These are phyloP conservation scores for Cokeromyces recurvatus DNA, from an alignment of 371 early-diverging fungal genomes.

Conservation along the genomic window DNA sequence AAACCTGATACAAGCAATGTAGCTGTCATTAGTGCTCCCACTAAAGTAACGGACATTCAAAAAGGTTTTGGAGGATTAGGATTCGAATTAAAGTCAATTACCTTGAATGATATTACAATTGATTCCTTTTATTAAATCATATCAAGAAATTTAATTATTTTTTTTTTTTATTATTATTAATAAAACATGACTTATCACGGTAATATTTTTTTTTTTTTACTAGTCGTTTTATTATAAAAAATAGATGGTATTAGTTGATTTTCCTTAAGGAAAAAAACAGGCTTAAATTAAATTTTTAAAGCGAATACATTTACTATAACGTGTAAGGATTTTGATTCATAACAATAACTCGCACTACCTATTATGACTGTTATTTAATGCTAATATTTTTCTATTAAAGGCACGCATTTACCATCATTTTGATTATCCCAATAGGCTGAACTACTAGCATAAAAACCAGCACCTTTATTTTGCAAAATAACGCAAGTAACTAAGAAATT, in stretches of 20 bases:
- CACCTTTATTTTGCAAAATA: constrained; percentile 74
- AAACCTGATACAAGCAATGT: constrained; percentile 47
- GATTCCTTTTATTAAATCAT: constrained; percentile 5
- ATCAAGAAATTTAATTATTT: not conserved
- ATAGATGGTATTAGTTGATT: too few species aligned
- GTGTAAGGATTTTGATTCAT: constrained; percentile 63
- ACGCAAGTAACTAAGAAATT: constrained; percentile 52
- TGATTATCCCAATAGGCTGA: constrained; percentile 74
- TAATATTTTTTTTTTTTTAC: too few species aligned
- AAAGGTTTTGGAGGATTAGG: constrained; percentile 34
- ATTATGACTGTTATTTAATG: not conserved
- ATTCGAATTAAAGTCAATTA: constrained; percentile 26
- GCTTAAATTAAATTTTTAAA: constrained; percentile 30
- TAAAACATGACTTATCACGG: too few species aligned
- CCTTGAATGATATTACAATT: constrained; percentile 34
- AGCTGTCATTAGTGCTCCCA: constrained; percentile 51
- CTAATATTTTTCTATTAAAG: not conserved
- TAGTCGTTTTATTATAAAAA: too few species aligned
- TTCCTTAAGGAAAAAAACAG: too few species aligned
- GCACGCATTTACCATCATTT: constrained; percentile 47
- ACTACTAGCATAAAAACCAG: constrained; percentile 71
- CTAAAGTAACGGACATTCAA: constrained; percentile 47
- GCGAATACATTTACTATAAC: constrained; percentile 62
- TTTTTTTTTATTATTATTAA: not conserved
- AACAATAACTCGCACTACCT: constrained; percentile 64